Conservation (phyloP, 2,329 filamentous ascomycete species). For the Ophiostoma ips region DNA sequence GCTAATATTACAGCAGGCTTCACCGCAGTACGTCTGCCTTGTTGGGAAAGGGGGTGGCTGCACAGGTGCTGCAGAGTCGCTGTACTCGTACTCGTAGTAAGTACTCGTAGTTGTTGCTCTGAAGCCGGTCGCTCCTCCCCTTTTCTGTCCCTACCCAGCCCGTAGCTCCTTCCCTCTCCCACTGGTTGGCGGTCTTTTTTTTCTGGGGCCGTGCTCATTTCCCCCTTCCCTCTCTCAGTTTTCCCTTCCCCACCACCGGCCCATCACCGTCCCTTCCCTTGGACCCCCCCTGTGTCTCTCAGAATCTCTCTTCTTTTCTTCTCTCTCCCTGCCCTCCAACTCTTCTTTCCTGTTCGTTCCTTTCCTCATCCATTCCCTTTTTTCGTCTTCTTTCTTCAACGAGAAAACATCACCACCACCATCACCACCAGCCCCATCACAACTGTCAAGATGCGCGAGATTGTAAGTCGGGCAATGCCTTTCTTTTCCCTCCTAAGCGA, state of each 20-base stretch:
- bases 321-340: not conserved
- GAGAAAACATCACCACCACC: constrained; percentile 4
- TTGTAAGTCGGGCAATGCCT: constrained; percentile 34
- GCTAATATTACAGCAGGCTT: not conserved
- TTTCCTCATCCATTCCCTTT: not conserved
- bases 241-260: constrained; percentile 7
- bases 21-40: not conserved
- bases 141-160: not conserved
- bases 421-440: too few species aligned
- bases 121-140: not conserved
- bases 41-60: too few species aligned
- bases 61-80: not conserved
- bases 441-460: constrained; percentile 55
- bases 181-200: not conserved
- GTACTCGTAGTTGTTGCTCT: not conserved
- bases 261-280: constrained; percentile 3
- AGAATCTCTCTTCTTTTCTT: not conserved
- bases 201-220: constrained; percentile 10
- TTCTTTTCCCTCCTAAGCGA: not conserved
- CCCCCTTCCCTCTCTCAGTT: constrained; percentile 8
- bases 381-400: constrained; percentile 1
- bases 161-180: not conserved
- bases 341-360: constrained; percentile 2
- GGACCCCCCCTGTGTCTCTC: not conserved
- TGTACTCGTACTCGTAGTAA: not conserved